Conservation (phyloP, 106 monocot species). For the Dendrobium catenatum region DNA sequence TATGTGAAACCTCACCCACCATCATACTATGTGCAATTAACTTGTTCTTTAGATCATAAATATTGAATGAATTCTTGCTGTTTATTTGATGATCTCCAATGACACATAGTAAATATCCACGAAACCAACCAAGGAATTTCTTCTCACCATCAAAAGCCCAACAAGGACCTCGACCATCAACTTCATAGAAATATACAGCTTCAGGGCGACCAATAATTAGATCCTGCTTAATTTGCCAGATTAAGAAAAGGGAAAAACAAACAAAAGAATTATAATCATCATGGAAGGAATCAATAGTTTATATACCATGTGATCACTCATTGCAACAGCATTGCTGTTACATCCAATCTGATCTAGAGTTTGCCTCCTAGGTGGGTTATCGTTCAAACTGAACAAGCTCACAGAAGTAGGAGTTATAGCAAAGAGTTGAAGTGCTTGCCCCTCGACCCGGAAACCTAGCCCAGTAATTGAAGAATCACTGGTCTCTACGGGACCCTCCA, state of each 20-base stretch:
- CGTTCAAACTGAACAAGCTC: constrained; percentile 71
- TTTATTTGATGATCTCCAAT: constrained; percentile 64
- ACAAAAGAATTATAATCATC: background rate
- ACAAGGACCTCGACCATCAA: constrained; percentile 92
- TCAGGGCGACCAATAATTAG: constrained; percentile 90
- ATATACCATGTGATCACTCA: constrained; percentile 87
- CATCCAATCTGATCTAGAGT: constrained; percentile 90
- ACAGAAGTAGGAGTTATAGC: constrained; percentile 78
- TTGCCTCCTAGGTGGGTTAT: constrained; percentile 70
- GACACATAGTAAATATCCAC: constrained; percentile 83
- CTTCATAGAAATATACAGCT: constrained; percentile 97
- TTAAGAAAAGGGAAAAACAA: background rate
- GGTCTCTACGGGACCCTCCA: constrained; percentile 42
- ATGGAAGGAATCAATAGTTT: background rate
- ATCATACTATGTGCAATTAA: constrained; percentile 86
- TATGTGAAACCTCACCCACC: constrained; percentile 78
- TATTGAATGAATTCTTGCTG: constrained; percentile 58
- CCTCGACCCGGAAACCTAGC: constrained; percentile 72
- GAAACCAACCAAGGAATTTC: constrained; percentile 94
- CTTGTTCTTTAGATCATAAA: constrained; percentile 91
- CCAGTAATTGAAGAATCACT: constrained; percentile 54
- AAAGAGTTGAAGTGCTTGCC: constrained; percentile 75
- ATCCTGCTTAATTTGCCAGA: constrained; percentile 46
- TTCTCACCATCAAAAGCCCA: constrained; percentile 99
- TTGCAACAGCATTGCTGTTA: constrained; percentile 58